phyloP scores from a whole-genome alignment of 352 stramenopile genomes.

The Pythium periplocum region DNA sequence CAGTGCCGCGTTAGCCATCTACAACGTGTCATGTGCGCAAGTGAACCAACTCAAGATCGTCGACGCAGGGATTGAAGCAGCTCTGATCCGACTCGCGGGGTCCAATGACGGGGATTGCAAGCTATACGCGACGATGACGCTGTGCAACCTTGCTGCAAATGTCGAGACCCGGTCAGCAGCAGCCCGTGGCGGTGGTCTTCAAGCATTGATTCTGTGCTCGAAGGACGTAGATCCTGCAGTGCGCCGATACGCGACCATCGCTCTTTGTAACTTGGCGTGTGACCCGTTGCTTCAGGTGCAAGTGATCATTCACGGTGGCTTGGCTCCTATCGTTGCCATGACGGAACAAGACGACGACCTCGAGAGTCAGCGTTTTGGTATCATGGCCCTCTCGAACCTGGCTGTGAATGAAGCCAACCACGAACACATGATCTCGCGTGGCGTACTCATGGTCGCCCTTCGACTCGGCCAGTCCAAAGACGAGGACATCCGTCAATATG shows the following conservation, averaged over 20 bases:
- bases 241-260: conserved; percentile 91
- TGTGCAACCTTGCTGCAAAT: conserved; percentile 95
- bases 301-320: conserved; percentile 91
- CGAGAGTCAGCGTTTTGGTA: conserved; percentile 87
- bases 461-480: conserved; percentile 65
- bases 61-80: conserved; percentile 79
- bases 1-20: conserved; percentile 88
- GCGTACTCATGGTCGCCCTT: conserved; percentile 80
- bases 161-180: conserved; percentile 83
- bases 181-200: conserved; percentile 87
- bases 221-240: conserved; percentile 88
- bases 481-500: conserved; percentile 86
- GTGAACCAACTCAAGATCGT: conserved; percentile 89
- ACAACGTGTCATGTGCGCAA: conserved; percentile 93
- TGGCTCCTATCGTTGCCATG: conserved; percentile 84
- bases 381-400: conserved; percentile 95
- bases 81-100: conserved; percentile 82
- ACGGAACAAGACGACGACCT: conserved; percentile 52
- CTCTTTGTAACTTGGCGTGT: conserved; percentile 93
- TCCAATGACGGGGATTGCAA: conserved; percentile 91
- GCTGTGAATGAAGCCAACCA: conserved; percentile 94
- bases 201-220: conserved; percentile 83
- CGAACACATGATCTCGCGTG: conserved; percentile 84
- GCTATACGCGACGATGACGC: conserved; percentile 92
- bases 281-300: conserved; percentile 87